A percentile compares a stretch with the other conserved stretches of the same genome.
These are phyloP conservation scores for Aspergillus fijiensis DNA, from an alignment of 2,329 filamentous ascomycete species.

Conservation along the genomic window DNA sequence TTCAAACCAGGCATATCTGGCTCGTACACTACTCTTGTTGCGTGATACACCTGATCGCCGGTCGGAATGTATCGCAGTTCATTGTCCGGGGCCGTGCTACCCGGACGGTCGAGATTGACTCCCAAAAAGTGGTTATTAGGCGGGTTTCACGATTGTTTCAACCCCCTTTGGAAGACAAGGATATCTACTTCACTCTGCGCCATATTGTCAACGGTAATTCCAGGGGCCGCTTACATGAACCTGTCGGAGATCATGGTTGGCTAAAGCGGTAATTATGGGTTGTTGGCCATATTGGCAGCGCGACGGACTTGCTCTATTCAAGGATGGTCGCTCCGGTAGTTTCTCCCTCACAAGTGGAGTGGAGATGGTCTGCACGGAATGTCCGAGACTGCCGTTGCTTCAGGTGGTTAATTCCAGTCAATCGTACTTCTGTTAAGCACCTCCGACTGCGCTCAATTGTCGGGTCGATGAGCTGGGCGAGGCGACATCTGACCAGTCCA, in stretches of 20 bases:
- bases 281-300: background rate
- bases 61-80: background rate
- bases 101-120: background rate
- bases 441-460: background rate
- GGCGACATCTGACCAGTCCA: conserved; percentile 7
- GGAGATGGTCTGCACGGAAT: background rate
- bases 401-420: background rate
- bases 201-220: background rate
- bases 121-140: background rate
- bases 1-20: too few species aligned
- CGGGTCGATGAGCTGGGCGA: background rate
- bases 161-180: background rate
- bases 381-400: background rate
- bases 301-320: background rate
- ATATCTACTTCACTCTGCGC: background rate
- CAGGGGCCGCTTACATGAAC: background rate
- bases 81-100: background rate
- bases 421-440: background rate
- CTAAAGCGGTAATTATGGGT: background rate
- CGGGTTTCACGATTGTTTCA: conserved; percentile 9
- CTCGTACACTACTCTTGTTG: background rate
- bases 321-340: conserved; percentile 1
- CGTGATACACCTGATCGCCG: background rate
- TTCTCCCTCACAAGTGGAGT: background rate
- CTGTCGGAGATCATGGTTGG: background rate